Base-by-base conservation (phyloP, 1,139 yeast species). In the Hyphopichia burtonii region DNA sequence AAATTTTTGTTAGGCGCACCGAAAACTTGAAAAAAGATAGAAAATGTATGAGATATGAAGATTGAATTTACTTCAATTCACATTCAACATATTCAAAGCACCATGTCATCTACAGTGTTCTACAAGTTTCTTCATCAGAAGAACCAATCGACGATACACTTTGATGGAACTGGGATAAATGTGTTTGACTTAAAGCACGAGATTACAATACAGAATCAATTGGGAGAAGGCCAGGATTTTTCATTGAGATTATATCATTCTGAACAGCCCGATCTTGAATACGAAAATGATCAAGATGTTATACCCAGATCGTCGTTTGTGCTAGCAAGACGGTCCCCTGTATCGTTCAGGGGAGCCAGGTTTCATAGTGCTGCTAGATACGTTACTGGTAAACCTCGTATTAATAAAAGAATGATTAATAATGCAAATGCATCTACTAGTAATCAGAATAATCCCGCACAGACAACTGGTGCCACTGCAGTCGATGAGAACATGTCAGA, bases 151-250 rank as follows among this genome's bases (percentile, higher is more conserved):
- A 80, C 95, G 37, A 81, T 93, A 37, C 79, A 85, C 41, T 94
- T 93, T 60, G 99, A 94, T 63, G 99, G 99, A 23, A 91, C 98
- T 0, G 97, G 98, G 28, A 82, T 94, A 42, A 87, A 96, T 10
- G 96, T 91, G 11, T 93, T 91, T 67, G 99, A 93, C 59, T 71
- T 93, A 48, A 94, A 94, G 65, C 81, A 93, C 50, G 98, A 93
- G 55, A 90, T 93, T 44, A 85, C 94, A 39, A 63, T 76, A 25
- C 89, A 84, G 39, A 93, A 91, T 64, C 87, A 83, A 54, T 69
- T 93, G 18, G 91, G 93, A 3, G 82, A 83, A 44, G 95, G 96
- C 1, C 78, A 84, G 4, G 96, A 89, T 57, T 89, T 91, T 56
- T 94, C 88, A 58, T 67, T 93, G 39, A 68, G 78, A 41, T 61